These are phyloP conservation scores for Begonia loranthoides DNA, from an alignment of 306 rosid species.

Conservation along the genomic window DNA sequence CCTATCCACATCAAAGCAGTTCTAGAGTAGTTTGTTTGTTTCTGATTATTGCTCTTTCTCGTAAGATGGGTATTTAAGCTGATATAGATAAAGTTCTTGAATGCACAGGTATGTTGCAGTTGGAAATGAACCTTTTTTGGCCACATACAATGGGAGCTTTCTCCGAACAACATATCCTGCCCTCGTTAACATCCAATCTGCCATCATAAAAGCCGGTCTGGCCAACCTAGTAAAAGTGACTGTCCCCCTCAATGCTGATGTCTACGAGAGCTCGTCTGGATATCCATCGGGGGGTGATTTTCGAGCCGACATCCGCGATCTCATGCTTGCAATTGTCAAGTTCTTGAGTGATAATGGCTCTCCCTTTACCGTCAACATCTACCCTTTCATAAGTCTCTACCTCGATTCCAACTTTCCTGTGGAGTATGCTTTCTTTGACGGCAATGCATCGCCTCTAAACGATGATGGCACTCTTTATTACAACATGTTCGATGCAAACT, in stretches of 20 bases:
- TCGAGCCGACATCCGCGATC: neutral
- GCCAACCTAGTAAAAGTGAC: neutral
- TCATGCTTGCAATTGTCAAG: neutral
- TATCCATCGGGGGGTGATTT: neutral
- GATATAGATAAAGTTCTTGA: neutral
- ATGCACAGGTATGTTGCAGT: neutral
- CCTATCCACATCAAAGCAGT: too few relatives aligned
- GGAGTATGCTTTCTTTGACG: neutral
- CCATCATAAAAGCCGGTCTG: neutral
- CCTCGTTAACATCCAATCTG: neutral
- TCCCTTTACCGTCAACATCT: neutral
- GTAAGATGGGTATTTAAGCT: too few relatives aligned
- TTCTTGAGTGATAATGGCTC: constrained; percentile 1
- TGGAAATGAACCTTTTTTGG: neutral
- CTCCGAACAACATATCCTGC: neutral
- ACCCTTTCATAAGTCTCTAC: constrained; percentile 1
- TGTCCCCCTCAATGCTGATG: constrained; percentile 1
- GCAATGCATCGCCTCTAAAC: neutral
- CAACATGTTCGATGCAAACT: neutral
- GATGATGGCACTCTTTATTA: neutral
- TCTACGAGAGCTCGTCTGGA: neutral
- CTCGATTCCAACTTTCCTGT: neutral
- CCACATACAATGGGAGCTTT: constrained; percentile 1
- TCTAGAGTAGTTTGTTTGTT: too few relatives aligned
- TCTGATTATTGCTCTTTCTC: too few relatives aligned